phyloP scores from a whole-genome alignment of 768 basidiomycete species.

The Russula compacta region DNA sequence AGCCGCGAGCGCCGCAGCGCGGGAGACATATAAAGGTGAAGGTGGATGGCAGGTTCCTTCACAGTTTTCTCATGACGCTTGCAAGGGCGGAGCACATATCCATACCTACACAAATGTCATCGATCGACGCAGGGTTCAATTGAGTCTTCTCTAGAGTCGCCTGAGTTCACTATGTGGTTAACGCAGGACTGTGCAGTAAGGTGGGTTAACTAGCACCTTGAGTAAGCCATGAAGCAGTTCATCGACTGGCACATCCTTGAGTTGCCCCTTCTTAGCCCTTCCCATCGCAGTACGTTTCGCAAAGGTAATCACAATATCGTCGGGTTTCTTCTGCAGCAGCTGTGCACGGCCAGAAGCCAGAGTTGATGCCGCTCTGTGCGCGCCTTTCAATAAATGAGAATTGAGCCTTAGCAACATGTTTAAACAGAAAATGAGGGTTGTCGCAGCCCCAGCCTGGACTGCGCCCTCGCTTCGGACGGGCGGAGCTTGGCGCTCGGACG shows the following conservation, averaged over 20 bases:
- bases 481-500: slow-evolving; percentile 3
- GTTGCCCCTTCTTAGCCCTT: slow-evolving; percentile 81
- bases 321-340: slow-evolving; percentile 58
- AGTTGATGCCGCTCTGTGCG: slow-evolving; percentile 20
- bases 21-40: slow-evolving; percentile 71
- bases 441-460: neutral
- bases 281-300: slow-evolving; percentile 88
- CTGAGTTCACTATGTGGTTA: slow-evolving; percentile 28
- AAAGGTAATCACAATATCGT: slow-evolving; percentile 87
- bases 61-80: neutral
- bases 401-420: neutral
- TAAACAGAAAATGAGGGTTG: neutral
- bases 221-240: slow-evolving; percentile 78
- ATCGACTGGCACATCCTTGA: slow-evolving; percentile 83
- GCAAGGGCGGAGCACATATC: neutral
- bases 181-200: neutral
- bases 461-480: neutral
- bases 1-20: slow-evolving; percentile 80
- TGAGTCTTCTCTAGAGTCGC: slow-evolving; percentile 56
- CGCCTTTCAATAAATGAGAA: neutral
- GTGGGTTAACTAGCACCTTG: slow-evolving; percentile 39
- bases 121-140: slow-evolving; percentile 62
- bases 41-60: slow-evolving; percentile 77
- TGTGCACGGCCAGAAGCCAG: slow-evolving; percentile 30
- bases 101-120: slow-evolving; percentile 79